Conservation (phyloP, 768 basidiomycete genomes). For the Trametes sanguinea region DNA sequence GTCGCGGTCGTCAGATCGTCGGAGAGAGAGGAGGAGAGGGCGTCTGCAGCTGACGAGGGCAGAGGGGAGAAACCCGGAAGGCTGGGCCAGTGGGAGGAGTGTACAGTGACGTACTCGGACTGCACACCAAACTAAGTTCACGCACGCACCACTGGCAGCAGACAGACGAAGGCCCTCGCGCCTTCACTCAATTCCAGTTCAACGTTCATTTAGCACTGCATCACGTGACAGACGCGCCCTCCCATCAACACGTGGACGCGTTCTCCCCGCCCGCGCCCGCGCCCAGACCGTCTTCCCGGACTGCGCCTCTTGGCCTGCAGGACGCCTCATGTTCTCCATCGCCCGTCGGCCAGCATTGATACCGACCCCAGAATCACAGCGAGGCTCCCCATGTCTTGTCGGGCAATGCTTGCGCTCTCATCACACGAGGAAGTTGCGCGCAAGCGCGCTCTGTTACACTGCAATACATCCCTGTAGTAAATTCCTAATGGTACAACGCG, state of each 20-base stretch:
- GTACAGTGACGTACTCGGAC: slow-evolving; percentile 5
- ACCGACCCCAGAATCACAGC: not conserved
- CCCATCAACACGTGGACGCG: slow-evolving; percentile 1
- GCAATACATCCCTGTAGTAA: slow-evolving; percentile 12
- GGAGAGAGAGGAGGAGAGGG: not conserved
- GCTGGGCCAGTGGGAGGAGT: not conserved
- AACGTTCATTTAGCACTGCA: not conserved
- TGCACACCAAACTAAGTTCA: no score
- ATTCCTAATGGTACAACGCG: slow-evolving; percentile 18
- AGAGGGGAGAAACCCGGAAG: slow-evolving; percentile 10
- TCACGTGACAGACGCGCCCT: slow-evolving; percentile 5
- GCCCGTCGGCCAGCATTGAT: not conserved
- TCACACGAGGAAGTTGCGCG: not conserved
- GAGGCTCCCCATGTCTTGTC: not conserved
- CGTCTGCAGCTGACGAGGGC: not conserved
- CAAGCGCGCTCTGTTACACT: not conserved
- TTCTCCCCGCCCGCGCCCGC: not conserved
- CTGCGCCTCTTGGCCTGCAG: slow-evolving; percentile 15
- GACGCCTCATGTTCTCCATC: not conserved
- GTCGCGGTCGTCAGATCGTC: slow-evolving; percentile 18
- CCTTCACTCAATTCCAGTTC: not conserved
- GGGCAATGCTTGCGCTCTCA: not conserved
- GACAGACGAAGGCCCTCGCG: no score
- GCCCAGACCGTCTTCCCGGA: not conserved
- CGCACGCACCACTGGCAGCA: no score